A percentile compares a stretch with the other conserved stretches of the same genome.
These are phyloP conservation scores for Tetrahymena elliotti DNA, from an alignment of 73 alveolate genomes.

Conservation along the genomic window DNA sequence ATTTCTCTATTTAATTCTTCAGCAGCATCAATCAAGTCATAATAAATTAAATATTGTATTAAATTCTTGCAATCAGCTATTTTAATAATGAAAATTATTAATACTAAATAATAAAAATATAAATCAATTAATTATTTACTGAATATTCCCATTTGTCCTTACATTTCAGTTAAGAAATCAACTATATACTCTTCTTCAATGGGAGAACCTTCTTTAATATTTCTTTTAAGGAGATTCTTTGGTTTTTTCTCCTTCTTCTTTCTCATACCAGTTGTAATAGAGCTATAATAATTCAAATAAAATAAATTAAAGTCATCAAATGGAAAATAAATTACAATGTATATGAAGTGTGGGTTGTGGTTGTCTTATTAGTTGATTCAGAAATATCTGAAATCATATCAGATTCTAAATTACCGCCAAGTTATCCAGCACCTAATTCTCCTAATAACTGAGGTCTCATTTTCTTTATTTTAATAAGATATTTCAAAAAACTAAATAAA, in stretches of 20 bases:
- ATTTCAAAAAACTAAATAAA: neutral
- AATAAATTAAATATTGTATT: slow-evolving; percentile 27
- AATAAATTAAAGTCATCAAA: neutral
- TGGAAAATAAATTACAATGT: neutral
- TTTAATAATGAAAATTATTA: neutral
- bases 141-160: neutral
- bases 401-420: neutral
- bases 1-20: neutral
- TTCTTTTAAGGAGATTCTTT: slow-evolving; percentile 20
- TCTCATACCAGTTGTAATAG: slow-evolving; percentile 39
- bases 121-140: neutral
- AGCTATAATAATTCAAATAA: neutral
- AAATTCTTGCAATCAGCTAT: neutral
- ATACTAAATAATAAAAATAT: neutral
- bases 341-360: neutral
- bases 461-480: neutral
- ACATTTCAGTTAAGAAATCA: slow-evolving; percentile 19
- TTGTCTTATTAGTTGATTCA: neutral
- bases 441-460: neutral
- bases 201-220: slow-evolving; percentile 36
- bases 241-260: slow-evolving; percentile 18
- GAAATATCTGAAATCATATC: neutral
- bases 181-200: slow-evolving; percentile 34
- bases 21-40: slow-evolving; percentile 1
- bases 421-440: neutral